phyloP scores from a whole-genome alignment of 1,139 yeast species.

The Scheffersomyces stambukii region DNA sequence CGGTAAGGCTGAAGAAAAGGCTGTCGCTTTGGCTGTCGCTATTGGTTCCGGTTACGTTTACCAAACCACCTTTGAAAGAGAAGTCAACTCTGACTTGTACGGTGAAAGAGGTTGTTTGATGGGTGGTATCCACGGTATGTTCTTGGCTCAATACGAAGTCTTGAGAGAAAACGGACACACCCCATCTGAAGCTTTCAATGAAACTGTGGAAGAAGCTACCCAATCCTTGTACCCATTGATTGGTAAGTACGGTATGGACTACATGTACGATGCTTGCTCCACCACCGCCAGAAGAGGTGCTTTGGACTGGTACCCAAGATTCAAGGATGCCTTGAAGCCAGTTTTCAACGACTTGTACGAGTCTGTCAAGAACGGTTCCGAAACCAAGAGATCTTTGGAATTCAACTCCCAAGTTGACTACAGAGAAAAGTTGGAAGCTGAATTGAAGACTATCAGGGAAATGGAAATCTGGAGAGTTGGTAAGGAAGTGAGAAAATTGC shows the following conservation, averaged over 20 bases:
- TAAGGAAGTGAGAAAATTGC: conserved; percentile 98
- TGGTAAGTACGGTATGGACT: conserved; percentile 99
- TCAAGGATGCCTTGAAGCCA: conserved; percentile 98
- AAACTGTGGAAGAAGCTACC: conserved; percentile 99
- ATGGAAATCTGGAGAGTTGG: conserved; percentile 99
- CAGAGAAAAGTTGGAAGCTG: conserved; percentile 94
- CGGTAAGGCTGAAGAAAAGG: conserved; percentile 99
- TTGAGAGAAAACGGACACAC: conserved; percentile 99
- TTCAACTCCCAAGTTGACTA: conserved; percentile 97
- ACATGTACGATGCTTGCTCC: conserved; percentile 99
- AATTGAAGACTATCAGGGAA: conserved; percentile 86
- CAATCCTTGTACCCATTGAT: conserved; percentile 98
- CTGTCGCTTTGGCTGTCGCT: conserved; percentile 97
- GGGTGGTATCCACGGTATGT: conserved; percentile 99
- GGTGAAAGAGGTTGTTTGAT: conserved; percentile 99
- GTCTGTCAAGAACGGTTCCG: conserved; percentile 92
- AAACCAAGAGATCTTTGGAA: conserved; percentile 96
- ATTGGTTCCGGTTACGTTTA: conserved; percentile 99
- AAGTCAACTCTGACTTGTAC: conserved; percentile 97
- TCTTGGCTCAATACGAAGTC: conserved; percentile 99
- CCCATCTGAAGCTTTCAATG: conserved; percentile 99
- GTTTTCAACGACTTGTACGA: conserved; percentile 95
- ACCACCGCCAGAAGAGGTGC: conserved; percentile 99
- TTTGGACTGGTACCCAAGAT: conserved; percentile 98
- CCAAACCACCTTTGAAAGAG: conserved; percentile 99